A percentile compares a stretch with the other conserved stretches of the same genome.
phyloP scores from a whole-genome alignment of 176 grass and related monocot species.

The Panicum miliaceum region DNA sequence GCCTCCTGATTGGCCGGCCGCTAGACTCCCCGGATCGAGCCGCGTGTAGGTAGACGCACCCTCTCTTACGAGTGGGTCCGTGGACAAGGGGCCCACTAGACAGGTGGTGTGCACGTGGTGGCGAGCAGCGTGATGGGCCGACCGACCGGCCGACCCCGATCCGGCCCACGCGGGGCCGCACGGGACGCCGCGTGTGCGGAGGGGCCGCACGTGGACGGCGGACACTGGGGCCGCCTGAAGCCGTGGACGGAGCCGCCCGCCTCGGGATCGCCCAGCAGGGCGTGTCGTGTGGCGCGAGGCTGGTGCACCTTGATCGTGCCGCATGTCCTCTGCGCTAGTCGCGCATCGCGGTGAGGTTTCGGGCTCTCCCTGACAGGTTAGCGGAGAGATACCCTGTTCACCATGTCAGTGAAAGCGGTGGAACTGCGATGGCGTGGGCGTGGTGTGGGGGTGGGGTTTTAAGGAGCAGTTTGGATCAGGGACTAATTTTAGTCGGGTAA shows the following conservation, averaged over 20 bases:
- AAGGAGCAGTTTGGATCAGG: too few species aligned
- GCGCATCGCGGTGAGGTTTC: too few species aligned
- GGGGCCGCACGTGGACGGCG: background rate
- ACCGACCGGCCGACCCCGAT: background rate
- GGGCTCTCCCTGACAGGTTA: background rate
- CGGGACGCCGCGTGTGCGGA: background rate
- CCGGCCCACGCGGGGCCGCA: background rate
- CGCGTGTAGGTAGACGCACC: too few species aligned
- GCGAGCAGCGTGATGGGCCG: background rate
- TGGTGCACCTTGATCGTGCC: background rate
- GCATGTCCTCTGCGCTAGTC: background rate
- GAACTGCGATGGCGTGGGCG: too few species aligned
- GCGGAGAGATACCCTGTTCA: background rate
- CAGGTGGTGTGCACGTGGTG: too few species aligned
- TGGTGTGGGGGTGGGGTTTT: too few species aligned
- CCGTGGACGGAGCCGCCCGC: background rate
- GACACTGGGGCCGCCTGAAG: background rate
- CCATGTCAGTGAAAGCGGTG: background rate
- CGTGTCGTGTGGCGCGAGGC: slow-evolving; percentile 9
- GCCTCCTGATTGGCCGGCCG: background rate
- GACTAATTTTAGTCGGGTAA: too few species aligned
- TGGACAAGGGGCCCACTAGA: too few species aligned
- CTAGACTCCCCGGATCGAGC: background rate
- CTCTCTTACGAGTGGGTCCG: too few species aligned
- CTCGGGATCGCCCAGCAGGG: background rate